These are phyloP conservation scores for Pulveroboletus sp. DNA, from an alignment of 768 basidiomycete species.

Conservation along the genomic window DNA sequence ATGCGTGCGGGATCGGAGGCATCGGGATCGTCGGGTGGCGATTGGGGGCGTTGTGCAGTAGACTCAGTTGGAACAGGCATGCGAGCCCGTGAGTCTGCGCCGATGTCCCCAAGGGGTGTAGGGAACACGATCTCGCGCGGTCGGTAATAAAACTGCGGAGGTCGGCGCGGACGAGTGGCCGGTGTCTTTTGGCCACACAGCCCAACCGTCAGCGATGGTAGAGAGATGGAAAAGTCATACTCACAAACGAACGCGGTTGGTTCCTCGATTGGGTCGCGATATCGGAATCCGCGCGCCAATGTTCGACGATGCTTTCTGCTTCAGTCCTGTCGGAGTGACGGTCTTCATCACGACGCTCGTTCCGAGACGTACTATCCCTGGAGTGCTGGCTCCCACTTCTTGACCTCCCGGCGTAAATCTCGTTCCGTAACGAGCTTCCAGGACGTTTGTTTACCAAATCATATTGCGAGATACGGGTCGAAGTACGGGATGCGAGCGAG, in stretches of 20 bases:
- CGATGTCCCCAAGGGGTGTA: constrained; percentile 20
- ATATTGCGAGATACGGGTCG: constrained; percentile 30
- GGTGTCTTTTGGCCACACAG: constrained; percentile 15
- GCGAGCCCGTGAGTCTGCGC: constrained; percentile 9
- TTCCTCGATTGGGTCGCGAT: constrained; percentile 10
- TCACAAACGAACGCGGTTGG: constrained; percentile 19
- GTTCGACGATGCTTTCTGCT: constrained; percentile 24
- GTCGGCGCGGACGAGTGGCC: constrained; percentile 7
- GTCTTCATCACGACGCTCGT: constrained; percentile 14
- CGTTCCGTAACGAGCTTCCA: constrained; percentile 24
- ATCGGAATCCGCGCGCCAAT: constrained; percentile 31
- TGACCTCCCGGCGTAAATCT: constrained; percentile 15
- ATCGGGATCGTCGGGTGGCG: constrained; percentile 2
- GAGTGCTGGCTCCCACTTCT: constrained; percentile 25
- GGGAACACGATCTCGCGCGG: constrained; percentile 32
- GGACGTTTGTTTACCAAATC: constrained; percentile 27
- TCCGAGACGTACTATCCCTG: constrained; percentile 13
- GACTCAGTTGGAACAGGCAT: constrained; percentile 13
- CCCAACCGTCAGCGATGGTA: constrained; percentile 3
- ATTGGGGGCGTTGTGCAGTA: neutral
- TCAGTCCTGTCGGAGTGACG: constrained; percentile 21
- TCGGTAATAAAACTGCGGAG: constrained; percentile 18
- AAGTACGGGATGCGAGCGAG: constrained; percentile 25
- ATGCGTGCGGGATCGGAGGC: constrained; percentile 9
- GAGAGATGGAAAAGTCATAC: neutral